Base-by-base conservation (phyloP, 345 rosid species). In the Litchi chinensis region DNA sequence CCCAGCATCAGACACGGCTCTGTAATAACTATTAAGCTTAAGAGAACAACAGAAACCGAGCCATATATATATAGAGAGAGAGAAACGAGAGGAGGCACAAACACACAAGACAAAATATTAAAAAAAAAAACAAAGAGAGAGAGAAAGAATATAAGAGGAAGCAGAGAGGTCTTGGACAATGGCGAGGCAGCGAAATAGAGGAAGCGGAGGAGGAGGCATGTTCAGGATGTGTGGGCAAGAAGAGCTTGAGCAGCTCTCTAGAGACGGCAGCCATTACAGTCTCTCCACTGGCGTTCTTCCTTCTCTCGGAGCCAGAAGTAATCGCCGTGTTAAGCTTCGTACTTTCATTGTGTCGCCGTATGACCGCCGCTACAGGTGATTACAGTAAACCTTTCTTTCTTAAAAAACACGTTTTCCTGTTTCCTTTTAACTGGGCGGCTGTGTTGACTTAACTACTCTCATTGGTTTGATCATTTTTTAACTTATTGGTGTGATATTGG, bases 241-340 rank as follows among this genome's bases (percentile, higher is more conserved):
- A 37, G 94, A 91, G 88, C 57, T 90, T 2, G 97, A 96, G 79
- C 96, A 90, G 83, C 62, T 94, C 11, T 96, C 99, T 0, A 83
- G 94, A 81, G 94, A 91, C 12, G 92, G 94, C 3, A 96, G 99
- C 78, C 95, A 91, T 56, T 94, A 93, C 79, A 96, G 98, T 83
- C 92, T 96, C 57, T 77, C 97, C 0, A 93, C 94, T 41, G 97
- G 93, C 8, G 86, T 96, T 54, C 86, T 96, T 74, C 99, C 99
- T 54, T 85, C 98, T 10, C 97, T 96, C 1, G 99, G 99, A 2
- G 97, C 98, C 7, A 87, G 95, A 81, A 94, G 97, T 79, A 88
- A 85, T 75, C 97, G 97, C 22, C 66, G 97, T 68, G 79, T 93
- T 65, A 89, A 87, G 91, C 98, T 96, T 48, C 75, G 79, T 26